These are phyloP conservation scores for Fomes fomentarius DNA, from an alignment of 1,284 basidiomycete genomes.

Conservation along the genomic window DNA sequence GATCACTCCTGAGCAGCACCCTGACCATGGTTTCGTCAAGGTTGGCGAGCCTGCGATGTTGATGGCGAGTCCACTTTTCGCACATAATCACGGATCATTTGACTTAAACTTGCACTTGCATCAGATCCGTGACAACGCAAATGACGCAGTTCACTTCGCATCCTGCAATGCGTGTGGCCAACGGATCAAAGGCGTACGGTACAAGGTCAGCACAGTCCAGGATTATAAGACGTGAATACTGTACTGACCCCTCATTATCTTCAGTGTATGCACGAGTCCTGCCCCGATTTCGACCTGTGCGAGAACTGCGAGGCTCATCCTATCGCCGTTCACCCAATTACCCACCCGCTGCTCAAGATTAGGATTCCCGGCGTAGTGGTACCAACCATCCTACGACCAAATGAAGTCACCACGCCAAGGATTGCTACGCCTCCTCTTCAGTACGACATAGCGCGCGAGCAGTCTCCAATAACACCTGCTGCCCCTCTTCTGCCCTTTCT, in stretches of 20 bases:
- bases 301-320: slow-evolving; percentile 81
- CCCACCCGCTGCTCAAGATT: slow-evolving; percentile 84
- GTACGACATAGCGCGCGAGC: background rate
- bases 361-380: slow-evolving; percentile 54
- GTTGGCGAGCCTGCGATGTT: slow-evolving; percentile 60
- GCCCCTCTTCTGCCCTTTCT: background rate
- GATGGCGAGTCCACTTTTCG: slow-evolving; percentile 51
- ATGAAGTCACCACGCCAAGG: background rate
- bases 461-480: too few species aligned
- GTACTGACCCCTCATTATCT: background rate
- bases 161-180: slow-evolving; percentile 50
- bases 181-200: slow-evolving; percentile 65
- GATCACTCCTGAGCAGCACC: slow-evolving; percentile 76
- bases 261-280: slow-evolving; percentile 82
- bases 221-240: background rate
- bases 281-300: slow-evolving; percentile 87
- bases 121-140: slow-evolving; percentile 21
- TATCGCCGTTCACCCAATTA: slow-evolving; percentile 72
- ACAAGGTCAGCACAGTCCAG: slow-evolving; percentile 63
- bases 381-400: slow-evolving; percentile 35
- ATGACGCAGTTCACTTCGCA: slow-evolving; percentile 27
- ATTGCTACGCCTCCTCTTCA: background rate
- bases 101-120: background rate
- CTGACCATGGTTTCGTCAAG: slow-evolving; percentile 76
- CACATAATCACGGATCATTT: too few species aligned